phyloP scores from a whole-genome alignment of 106 monocot genomes.

The Ottelia alismoides region DNA sequence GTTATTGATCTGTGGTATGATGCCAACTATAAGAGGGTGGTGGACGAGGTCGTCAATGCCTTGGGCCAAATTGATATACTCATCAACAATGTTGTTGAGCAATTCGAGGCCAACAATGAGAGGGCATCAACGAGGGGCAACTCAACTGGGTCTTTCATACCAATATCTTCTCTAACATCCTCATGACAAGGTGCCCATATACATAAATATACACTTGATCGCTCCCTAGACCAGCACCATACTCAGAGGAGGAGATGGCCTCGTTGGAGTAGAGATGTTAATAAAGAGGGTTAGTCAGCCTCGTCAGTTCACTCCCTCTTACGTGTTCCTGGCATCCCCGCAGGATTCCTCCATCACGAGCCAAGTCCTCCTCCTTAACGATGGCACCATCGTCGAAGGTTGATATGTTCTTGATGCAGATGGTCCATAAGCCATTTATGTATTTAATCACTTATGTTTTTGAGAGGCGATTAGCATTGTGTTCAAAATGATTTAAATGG shows the following conservation, averaged over 20 bases:
- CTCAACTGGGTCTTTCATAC: constrained; percentile 56
- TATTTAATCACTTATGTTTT: too few species aligned
- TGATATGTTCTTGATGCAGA: too few species aligned
- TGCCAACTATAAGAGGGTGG: constrained; percentile 34
- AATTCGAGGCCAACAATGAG: constrained; percentile 20
- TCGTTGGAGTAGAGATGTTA: constrained; percentile 48
- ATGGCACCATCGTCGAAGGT: neutral
- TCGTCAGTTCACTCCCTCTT: constrained; percentile 41
- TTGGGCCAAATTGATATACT: constrained; percentile 53
- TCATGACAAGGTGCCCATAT: constrained; percentile 45
- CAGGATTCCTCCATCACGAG: constrained; percentile 35
- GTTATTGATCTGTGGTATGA: constrained; percentile 51
- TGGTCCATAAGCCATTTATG: too few species aligned
- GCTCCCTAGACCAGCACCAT: constrained; percentile 48
- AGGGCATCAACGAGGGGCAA: constrained; percentile 34
- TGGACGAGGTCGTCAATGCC: constrained; percentile 27
- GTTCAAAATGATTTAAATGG: too few species aligned
- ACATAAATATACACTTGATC: too few species aligned
- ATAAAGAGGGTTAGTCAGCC: constrained; percentile 55
- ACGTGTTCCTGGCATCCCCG: constrained; percentile 37
- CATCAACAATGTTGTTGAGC: constrained; percentile 69
- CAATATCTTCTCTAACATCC: constrained; percentile 64
- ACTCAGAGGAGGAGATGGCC: constrained; percentile 33
- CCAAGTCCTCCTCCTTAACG: constrained; percentile 48
- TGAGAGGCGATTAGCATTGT: too few species aligned